Percentiles rank a stretch among this genome's conserved stretches.
Conservation (phyloP, 2,329 filamentous ascomycete species). For the Macrophomina pseudophaseolina region DNA sequence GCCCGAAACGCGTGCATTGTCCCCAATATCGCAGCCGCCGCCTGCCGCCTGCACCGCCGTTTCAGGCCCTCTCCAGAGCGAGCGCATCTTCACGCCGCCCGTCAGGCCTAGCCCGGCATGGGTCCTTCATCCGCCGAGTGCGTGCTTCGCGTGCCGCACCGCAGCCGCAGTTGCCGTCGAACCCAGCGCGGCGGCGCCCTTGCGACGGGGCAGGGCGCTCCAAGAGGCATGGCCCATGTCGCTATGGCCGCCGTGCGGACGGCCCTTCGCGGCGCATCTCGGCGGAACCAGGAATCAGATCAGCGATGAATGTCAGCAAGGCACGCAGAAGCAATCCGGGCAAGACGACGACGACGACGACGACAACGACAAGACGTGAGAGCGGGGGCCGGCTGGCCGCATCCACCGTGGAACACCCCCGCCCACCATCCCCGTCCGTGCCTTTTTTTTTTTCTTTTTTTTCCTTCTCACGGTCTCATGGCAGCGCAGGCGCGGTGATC, state of each 20-base stretch:
- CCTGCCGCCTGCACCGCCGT: constrained; percentile 6
- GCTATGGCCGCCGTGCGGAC: constrained; percentile 8
- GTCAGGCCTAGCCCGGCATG: constrained; percentile 8
- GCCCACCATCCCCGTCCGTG: constrained; percentile 6
- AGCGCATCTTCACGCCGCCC: constrained; percentile 11
- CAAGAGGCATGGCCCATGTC: background rate
- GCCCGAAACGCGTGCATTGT: background rate
- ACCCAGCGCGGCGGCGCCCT: constrained; percentile 8
- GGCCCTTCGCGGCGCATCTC: constrained; percentile 15
- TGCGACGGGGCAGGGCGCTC: constrained; percentile 9
- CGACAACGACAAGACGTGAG: background rate
- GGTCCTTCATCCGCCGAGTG: constrained; percentile 14
- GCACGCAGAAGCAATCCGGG: background rate
- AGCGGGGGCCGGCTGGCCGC: constrained; percentile 10
- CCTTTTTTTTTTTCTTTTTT: background rate
- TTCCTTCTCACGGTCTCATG: background rate
- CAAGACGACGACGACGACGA: too few species aligned
- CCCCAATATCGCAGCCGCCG: background rate
- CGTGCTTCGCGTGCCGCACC: constrained; percentile 22
- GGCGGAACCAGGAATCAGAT: constrained; percentile 17
- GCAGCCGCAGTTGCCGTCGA: constrained; percentile 17
- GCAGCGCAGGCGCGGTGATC: background rate
- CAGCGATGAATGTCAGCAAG: constrained; percentile 20
- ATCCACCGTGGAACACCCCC: constrained; percentile 8
- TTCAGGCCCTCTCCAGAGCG: background rate